Evolutionary conservation across 768 basidiomycete genomes (phyloP).

Genomic region (Mycena polygramma): DNA sequence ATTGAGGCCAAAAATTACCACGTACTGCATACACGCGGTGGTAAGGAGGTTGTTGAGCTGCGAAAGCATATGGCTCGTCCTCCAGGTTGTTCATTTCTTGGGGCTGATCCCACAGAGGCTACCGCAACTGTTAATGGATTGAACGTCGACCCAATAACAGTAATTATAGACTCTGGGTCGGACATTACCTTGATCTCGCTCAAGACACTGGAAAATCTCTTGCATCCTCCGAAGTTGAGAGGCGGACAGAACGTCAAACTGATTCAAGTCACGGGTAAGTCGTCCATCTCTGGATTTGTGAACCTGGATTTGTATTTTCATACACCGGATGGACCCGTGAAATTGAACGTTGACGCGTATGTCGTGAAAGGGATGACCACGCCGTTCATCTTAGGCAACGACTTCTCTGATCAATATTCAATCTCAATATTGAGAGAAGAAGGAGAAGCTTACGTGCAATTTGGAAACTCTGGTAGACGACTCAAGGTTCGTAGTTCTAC

Average conservation of each 20-base stretch:
- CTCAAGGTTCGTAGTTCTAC: conserved; percentile 10
- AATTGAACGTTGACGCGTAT: conserved; percentile 46
- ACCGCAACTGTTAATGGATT: background rate
- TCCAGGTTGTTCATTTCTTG: conserved; percentile 5
- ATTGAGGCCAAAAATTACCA: background rate
- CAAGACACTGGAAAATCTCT: background rate
- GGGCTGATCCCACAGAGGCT: background rate
- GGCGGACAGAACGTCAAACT: conserved; percentile 35
- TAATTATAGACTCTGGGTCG: conserved; percentile 28
- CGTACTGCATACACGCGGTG: background rate
- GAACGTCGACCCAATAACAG: background rate
- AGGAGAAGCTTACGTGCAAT: conserved; percentile 2
- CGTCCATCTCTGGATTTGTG: conserved; percentile 47
- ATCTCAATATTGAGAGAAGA: conserved; percentile 43
- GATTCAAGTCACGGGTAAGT: conserved; percentile 14
- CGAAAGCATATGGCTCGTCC: conserved; percentile 14
- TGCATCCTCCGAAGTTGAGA: background rate
- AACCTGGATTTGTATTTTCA: conserved; percentile 43
- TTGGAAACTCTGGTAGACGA: conserved; percentile 21
- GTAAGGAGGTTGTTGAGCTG: background rate
- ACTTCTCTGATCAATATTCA: conserved; percentile 49
- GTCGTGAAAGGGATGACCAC: conserved; percentile 48
- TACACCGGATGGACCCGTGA: conserved; percentile 40
- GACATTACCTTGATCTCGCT: conserved; percentile 49
- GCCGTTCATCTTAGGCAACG: conserved; percentile 49